Evolutionary conservation across 768 basidiomycete species (phyloP).

Genomic region (Cyathus striatus): DNA sequence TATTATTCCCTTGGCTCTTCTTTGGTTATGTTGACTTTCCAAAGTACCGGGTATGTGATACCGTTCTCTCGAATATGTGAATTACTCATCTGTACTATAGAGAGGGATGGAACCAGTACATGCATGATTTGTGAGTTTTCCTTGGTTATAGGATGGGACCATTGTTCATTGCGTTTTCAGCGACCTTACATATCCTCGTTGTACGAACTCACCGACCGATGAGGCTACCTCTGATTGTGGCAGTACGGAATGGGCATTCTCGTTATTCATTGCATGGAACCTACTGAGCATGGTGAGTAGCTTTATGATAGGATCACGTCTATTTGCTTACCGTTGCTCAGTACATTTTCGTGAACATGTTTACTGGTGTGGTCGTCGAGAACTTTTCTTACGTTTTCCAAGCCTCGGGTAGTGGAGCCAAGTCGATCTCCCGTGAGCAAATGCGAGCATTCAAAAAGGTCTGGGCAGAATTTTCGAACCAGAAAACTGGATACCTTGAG

Average conservation of each 20-base stretch:
- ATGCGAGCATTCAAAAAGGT: conserved; percentile 94
- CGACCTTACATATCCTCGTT: conserved; percentile 71
- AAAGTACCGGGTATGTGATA: conserved; percentile 78
- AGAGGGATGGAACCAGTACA: conserved; percentile 95
- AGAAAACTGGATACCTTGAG: conserved; percentile 74
- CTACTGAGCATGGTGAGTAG: conserved; percentile 81
- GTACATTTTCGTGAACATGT: conserved; percentile 97
- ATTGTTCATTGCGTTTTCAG: conserved; percentile 29
- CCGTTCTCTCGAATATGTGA: conserved; percentile 1
- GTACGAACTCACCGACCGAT: conserved; percentile 48
- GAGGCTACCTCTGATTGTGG: conserved; percentile 82
- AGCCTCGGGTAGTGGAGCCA: conserved; percentile 73
- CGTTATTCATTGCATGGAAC: conserved; percentile 93
- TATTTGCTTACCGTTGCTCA: conserved; percentile 19
- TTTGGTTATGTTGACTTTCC: conserved; percentile 86
- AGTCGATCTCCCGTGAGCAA: conserved; percentile 80
- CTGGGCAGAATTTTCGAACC: conserved; percentile 83
- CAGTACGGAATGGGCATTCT: conserved; percentile 75
- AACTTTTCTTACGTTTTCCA: conserved; percentile 96
- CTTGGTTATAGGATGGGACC: background rate
- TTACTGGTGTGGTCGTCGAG: conserved; percentile 94
- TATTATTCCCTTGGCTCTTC: conserved; percentile 77
- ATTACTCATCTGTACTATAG: conserved; percentile 30
- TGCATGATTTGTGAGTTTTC: conserved; percentile 86
- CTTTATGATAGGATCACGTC: background rate